Evolutionary conservation across 768 basidiomycete species (phyloP), one percentile per base, ranked within the genome.

Genomic region (Pulveroboletus ravenelii): DNA sequence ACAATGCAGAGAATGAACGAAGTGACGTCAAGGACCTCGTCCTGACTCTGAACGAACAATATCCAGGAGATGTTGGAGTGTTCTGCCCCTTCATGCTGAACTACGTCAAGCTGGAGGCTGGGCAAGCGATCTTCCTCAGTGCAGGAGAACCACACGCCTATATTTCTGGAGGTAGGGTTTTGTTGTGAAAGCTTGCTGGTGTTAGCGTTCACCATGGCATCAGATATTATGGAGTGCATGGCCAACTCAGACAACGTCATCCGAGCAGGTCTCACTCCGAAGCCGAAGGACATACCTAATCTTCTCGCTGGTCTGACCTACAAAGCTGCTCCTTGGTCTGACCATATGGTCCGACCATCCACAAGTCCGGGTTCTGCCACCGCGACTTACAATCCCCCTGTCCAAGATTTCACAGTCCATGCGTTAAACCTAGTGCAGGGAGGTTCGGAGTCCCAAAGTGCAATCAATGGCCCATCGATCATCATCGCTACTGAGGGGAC

Each of bases 181-280:
- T 25, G 37, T 45, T 51, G 29, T 36, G 25, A 36, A 25, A 39
- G 25, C 5, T 20, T 40, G 4, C 20, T 39, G 17, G 30, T 2
- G 1, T 49, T 30, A 18, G 46, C 34, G 14, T 43, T 59, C 27
- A 51, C 54, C 27, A 36, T 15, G 29, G 23, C 32, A 44, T 48
- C 61, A 95, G 95, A 99, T 64, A 94, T 94, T 68, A 92, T 98
- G 64, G 96, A 98, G 65, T 95, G 93, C 73, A 98, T 98, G 94
- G 95, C 95, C 23, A 94, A 94, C 54, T 94, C 92, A 0, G 96
- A 99, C 73, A 98, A 98, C 67, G 96, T 99, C 68, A 94, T 99
- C 56, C 90, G 96, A 30, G 96, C 96, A 7, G 96, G 96, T 13
- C 82, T 99, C 36, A 99, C 96, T 0, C 95, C 96, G 2, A 99